A percentile compares a stretch with the other conserved stretches of the same genome.
phyloP scores from a whole-genome alignment of 176 grass and related monocot genomes.

The Urochloa ruziziensis region DNA sequence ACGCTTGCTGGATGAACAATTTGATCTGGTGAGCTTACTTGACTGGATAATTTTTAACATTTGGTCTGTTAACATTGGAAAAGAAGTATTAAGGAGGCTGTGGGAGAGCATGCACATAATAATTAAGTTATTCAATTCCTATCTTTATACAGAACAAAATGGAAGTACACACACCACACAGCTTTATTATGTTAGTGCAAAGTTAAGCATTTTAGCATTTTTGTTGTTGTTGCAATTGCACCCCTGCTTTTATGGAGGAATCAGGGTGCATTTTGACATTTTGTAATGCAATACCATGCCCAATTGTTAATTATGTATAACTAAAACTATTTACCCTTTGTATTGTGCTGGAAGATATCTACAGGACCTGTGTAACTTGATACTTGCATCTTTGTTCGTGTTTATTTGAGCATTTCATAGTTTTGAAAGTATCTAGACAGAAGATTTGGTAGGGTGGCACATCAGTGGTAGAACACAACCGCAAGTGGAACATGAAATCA shows the following conservation, averaged over 20 bases:
- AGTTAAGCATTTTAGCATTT: not conserved
- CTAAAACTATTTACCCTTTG: not conserved
- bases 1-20: conserved; percentile 80
- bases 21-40: conserved; percentile 72
- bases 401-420: conserved; percentile 10
- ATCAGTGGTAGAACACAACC: not conserved
- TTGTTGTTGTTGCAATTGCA: not conserved
- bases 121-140: not conserved
- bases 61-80: not conserved
- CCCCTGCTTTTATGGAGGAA: not conserved
- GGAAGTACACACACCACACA: not conserved
- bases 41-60: not conserved
- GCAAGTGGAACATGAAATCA: not conserved
- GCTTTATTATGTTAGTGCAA: not conserved
- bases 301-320: not conserved
- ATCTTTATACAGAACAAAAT: not conserved
- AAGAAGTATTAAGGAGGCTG: not conserved
- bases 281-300: not conserved
- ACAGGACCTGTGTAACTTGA: not conserved
- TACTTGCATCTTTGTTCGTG: not conserved
- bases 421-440: not conserved
- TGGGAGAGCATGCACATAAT: not conserved
- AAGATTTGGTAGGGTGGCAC: not conserved
- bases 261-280: not conserved
- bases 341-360: not conserved